A percentile compares a stretch with the other conserved stretches of the same genome.
phyloP scores from a whole-genome alignment of 2,329 filamentous ascomycete genomes.

The Colletotrichum tamarilloi region DNA sequence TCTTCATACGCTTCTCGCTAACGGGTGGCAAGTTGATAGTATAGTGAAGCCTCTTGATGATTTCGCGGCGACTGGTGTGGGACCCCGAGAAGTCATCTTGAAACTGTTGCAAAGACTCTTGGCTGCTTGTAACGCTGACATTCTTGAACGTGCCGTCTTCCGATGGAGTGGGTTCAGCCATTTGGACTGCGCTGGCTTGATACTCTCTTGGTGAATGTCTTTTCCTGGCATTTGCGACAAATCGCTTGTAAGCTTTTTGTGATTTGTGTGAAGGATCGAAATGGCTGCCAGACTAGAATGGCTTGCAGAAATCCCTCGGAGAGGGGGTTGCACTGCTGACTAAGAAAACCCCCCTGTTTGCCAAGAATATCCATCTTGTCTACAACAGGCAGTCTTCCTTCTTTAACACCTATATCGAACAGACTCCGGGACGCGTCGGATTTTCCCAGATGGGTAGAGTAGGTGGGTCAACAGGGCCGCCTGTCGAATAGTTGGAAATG shows the following conservation, averaged over 20 bases:
- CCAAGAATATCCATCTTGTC: background rate
- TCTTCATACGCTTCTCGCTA: background rate
- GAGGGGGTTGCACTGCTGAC: background rate
- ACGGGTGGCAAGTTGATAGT: background rate
- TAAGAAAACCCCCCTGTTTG: background rate
- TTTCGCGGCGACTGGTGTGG: background rate
- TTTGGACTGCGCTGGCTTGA: background rate
- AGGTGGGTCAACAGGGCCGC: too few species aligned
- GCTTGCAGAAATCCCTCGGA: background rate
- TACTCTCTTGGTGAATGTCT: background rate
- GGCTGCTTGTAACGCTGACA: background rate
- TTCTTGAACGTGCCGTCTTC: background rate
- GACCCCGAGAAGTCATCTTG: background rate
- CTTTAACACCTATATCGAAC: too few species aligned
- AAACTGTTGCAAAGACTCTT: background rate
- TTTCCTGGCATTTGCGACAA: background rate
- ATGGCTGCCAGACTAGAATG: background rate
- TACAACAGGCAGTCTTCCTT: too few species aligned
- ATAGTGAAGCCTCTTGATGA: background rate
- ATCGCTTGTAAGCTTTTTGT: background rate
- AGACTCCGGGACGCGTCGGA: too few species aligned
- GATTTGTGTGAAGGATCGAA: background rate
- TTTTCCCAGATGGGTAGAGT: too few species aligned
- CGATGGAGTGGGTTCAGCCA: background rate
- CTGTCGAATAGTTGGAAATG: too few species aligned